Percentiles rank a stretch among this genome's conserved stretches.
These are phyloP conservation scores for Capsicum rhomboideum DNA, from an alignment of 257 asterid species.

Conservation along the genomic window DNA sequence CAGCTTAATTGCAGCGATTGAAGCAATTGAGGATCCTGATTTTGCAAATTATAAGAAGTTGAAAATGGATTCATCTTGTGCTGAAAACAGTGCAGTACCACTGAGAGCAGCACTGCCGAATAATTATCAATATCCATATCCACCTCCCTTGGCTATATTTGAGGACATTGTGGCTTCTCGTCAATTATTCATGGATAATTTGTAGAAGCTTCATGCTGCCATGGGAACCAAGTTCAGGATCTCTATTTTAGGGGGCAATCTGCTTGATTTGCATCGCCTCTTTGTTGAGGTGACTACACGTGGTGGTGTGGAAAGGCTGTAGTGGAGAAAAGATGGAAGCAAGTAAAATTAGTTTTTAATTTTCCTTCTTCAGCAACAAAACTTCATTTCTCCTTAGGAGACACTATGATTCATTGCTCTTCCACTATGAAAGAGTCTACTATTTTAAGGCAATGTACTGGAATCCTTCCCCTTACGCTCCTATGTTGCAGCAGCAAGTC, in stretches of 20 bases:
- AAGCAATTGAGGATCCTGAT: too few species aligned
- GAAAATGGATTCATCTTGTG: too few species aligned
- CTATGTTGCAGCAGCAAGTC: too few species aligned
- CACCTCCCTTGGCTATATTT: conserved; percentile 55
- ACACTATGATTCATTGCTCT: conserved; percentile 52
- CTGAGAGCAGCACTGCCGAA: conserved; percentile 3
- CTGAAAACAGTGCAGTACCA: conserved; percentile 16
- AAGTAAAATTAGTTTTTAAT: conserved; percentile 47
- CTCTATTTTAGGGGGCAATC: too few species aligned
- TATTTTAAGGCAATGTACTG: not conserved
- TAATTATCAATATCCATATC: conserved; percentile 35
- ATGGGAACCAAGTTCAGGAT: too few species aligned
- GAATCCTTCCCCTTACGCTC: too few species aligned
- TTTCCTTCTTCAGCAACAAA: conserved; percentile 83
- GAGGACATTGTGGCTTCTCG: conserved; percentile 44
- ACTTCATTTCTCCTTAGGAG: conserved; percentile 76
- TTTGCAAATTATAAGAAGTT: too few species aligned
- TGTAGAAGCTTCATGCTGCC: conserved; percentile 55
- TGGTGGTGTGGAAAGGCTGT: too few species aligned
- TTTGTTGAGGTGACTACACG: too few species aligned
- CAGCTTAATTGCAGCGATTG: too few species aligned
- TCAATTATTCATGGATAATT: conserved; percentile 36
- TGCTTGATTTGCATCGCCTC: too few species aligned
- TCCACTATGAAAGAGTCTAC: conserved; percentile 70
- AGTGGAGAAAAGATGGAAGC: conserved; percentile 54